Conservation (phyloP, 1,139 yeast species). For the Yamadazyma dushanensis region DNA sequence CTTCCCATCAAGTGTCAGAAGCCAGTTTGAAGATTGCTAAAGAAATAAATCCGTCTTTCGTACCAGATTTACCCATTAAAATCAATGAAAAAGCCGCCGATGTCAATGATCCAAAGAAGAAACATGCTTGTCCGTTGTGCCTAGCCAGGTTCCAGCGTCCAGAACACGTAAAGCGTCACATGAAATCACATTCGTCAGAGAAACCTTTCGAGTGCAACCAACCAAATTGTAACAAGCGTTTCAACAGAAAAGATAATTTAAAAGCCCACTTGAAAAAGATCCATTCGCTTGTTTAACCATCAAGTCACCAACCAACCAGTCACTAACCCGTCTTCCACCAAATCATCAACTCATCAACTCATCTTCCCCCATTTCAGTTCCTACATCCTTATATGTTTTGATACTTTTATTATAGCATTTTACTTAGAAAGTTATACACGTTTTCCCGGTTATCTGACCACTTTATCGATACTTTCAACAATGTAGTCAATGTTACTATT, state of each 20-base stretch:
- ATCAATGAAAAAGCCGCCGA: slow-evolving; percentile 25
- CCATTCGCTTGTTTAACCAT: slow-evolving; percentile 27
- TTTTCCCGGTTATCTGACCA: slow-evolving; percentile 27
- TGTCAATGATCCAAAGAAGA: slow-evolving; percentile 56
- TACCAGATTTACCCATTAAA: slow-evolving; percentile 25
- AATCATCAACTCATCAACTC: not conserved
- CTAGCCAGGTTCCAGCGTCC: slow-evolving; percentile 79
- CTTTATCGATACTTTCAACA: slow-evolving; percentile 36
- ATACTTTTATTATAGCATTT: slow-evolving; percentile 1
- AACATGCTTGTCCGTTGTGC: slow-evolving; percentile 78
- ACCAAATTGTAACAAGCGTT: slow-evolving; percentile 74
- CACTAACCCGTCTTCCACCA: not conserved
- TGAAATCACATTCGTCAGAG: slow-evolving; percentile 84
- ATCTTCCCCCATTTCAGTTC: not conserved
- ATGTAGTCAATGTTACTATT: slow-evolving; percentile 35
- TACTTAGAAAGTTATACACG: not conserved
- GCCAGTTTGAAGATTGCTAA: slow-evolving; percentile 13
- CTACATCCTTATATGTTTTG: not conserved
- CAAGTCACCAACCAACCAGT: not conserved
- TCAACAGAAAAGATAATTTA: slow-evolving; percentile 67
- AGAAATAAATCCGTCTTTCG: slow-evolving; percentile 16
- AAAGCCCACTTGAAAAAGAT: slow-evolving; percentile 70
- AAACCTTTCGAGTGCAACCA: slow-evolving; percentile 79
- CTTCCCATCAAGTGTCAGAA: slow-evolving; percentile 10
- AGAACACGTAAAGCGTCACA: slow-evolving; percentile 89